These are phyloP conservation scores for Schizophyllum commune DNA, from an alignment of 1,284 basidiomycete species.

Conservation along the genomic window DNA sequence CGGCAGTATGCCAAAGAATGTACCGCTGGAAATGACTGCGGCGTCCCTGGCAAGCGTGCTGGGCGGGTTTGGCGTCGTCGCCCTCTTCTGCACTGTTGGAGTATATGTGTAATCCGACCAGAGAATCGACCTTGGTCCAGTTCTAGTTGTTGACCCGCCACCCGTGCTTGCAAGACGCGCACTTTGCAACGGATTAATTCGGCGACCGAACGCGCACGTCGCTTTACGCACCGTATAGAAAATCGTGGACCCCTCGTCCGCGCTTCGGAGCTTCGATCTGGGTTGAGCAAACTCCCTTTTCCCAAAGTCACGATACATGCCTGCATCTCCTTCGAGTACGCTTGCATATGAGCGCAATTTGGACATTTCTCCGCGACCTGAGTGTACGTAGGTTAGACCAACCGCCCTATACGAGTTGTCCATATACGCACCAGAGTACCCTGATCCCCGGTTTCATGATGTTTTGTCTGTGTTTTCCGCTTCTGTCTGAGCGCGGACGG, in stretches of 20 bases:
- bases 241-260: slow-evolving; percentile 87
- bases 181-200: slow-evolving; percentile 31
- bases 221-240: slow-evolving; percentile 57
- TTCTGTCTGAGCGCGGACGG: slow-evolving; percentile 85
- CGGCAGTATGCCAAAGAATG: neutral
- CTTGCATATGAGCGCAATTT: slow-evolving; percentile 77
- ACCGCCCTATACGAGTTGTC: neutral
- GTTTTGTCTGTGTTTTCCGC: slow-evolving; percentile 85
- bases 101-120: slow-evolving; percentile 64
- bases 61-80: slow-evolving; percentile 80
- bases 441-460: slow-evolving; percentile 68
- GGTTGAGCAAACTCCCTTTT: slow-evolving; percentile 5
- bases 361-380: slow-evolving; percentile 93
- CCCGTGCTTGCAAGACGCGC: slow-evolving; percentile 63
- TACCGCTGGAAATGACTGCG: slow-evolving; percentile 46
- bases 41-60: slow-evolving; percentile 69
- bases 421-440: slow-evolving; percentile 54
- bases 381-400: neutral
- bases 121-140: neutral
- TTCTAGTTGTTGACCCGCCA: slow-evolving; percentile 71
- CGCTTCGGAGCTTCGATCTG: slow-evolving; percentile 63
- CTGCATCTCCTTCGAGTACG: slow-evolving; percentile 75
- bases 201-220: neutral
- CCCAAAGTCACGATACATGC: slow-evolving; percentile 28
- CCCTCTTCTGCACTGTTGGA: slow-evolving; percentile 80